A percentile compares a stretch with the other conserved stretches of the same genome.
phyloP scores from a whole-genome alignment of 2,329 filamentous ascomycete species.

The Verticillium dahliae region DNA sequence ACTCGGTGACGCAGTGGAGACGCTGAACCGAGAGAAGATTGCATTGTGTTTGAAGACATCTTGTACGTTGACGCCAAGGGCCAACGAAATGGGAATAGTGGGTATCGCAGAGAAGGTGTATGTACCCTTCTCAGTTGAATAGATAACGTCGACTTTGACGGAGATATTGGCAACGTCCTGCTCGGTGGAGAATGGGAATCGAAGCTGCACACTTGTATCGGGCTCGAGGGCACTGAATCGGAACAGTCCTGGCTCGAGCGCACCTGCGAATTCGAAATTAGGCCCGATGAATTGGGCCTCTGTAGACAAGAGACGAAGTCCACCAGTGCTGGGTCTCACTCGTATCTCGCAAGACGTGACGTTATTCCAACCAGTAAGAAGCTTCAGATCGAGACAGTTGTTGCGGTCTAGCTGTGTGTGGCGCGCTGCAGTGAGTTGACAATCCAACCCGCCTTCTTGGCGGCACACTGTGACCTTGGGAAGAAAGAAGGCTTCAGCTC shows the following conservation, averaged over 20 bases:
- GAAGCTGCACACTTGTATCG: slow-evolving; percentile 47
- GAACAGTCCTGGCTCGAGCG: slow-evolving; percentile 47
- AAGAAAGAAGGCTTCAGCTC: slow-evolving; percentile 46
- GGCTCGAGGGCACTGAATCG: slow-evolving; percentile 39
- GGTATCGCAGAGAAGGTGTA: slow-evolving; percentile 59
- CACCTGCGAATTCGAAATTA: slow-evolving; percentile 35
- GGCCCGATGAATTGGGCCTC: slow-evolving; percentile 46
- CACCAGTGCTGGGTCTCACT: slow-evolving; percentile 58
- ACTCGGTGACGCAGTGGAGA: slow-evolving; percentile 70
- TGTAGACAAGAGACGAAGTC: slow-evolving; percentile 55
- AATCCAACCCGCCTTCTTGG: slow-evolving; percentile 59
- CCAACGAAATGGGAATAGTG: slow-evolving; percentile 65
- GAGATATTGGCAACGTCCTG: slow-evolving; percentile 65
- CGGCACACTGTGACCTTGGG: slow-evolving; percentile 70
- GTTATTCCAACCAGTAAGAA: slow-evolving; percentile 70
- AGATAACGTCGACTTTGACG: slow-evolving; percentile 69
- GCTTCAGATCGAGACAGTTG: slow-evolving; percentile 67
- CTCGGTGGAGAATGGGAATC: slow-evolving; percentile 78
- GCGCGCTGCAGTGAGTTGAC: slow-evolving; percentile 59
- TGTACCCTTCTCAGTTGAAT: slow-evolving; percentile 59
- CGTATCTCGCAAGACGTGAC: slow-evolving; percentile 53
- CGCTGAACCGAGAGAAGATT: slow-evolving; percentile 84
- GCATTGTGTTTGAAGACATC: slow-evolving; percentile 83
- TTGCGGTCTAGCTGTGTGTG: slow-evolving; percentile 74
- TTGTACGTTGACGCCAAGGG: slow-evolving; percentile 91